Percentiles rank a stretch among this genome's conserved stretches.
Evolutionary conservation across 148 eudicot genomes (phyloP).

Genomic region (Pouteria glomerata): DNA sequence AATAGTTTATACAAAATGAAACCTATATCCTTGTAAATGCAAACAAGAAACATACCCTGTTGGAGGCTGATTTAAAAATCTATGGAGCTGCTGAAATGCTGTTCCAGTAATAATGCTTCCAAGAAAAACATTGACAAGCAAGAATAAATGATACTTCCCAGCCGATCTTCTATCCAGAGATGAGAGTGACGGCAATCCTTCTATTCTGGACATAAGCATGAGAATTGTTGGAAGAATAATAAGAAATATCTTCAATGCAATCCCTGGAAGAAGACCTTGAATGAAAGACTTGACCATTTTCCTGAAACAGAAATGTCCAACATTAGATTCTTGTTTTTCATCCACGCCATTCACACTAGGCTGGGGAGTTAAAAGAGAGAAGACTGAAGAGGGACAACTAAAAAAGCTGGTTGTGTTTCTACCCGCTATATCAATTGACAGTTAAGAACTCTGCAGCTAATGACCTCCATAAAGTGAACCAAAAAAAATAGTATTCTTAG

Average conservation of each 20-base stretch:
- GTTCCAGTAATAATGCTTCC: slow-evolving; percentile 47
- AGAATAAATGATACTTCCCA: slow-evolving; percentile 41
- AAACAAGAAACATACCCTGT: slow-evolving; percentile 31
- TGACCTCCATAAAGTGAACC: too few relatives aligned
- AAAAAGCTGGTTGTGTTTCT: too few relatives aligned
- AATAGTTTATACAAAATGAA: neutral
- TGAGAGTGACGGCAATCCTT: slow-evolving; percentile 45
- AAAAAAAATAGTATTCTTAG: too few relatives aligned
- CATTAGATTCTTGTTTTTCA: neutral
- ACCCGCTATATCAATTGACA: too few relatives aligned
- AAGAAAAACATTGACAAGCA: slow-evolving; percentile 51
- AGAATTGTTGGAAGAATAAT: slow-evolving; percentile 40
- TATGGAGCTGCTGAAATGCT: slow-evolving; percentile 52
- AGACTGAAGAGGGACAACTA: too few relatives aligned
- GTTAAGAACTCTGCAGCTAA: too few relatives aligned
- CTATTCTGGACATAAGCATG: slow-evolving; percentile 54
- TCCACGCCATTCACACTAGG: neutral
- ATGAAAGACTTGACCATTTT: slow-evolving; percentile 33
- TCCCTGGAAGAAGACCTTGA: slow-evolving; percentile 63
- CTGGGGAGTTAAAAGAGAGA: neutral
- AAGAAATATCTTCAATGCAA: slow-evolving; percentile 51
- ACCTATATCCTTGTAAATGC: neutral
- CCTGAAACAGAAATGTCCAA: slow-evolving; percentile 29
- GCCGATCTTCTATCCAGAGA: slow-evolving; percentile 51
- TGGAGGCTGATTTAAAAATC: slow-evolving; percentile 38